Evolutionary conservation across 257 asterid species (phyloP).

Genomic region (Ballota nigra): DNA sequence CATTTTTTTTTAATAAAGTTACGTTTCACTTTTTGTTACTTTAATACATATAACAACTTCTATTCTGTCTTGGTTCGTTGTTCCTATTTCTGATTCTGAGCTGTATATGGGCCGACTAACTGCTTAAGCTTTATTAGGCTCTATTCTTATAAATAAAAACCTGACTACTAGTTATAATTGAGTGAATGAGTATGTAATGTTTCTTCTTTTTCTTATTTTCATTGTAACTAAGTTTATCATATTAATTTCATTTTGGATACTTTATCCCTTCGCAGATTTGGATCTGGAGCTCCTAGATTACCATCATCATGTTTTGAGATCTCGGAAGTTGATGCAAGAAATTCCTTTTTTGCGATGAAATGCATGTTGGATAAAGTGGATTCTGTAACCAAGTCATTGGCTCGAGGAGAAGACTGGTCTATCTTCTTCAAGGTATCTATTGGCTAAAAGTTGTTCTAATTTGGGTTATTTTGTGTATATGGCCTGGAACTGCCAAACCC

Average conservation of each 20-base stretch:
- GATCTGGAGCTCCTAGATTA: constrained; percentile 54
- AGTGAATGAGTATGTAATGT: neutral
- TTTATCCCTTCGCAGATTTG: constrained; percentile 43
- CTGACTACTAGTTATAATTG: neutral
- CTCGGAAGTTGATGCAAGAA: constrained; percentile 67
- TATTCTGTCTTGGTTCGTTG: neutral
- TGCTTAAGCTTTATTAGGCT: constrained; percentile 2
- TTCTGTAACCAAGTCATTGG: constrained; percentile 52
- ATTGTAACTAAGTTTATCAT: neutral
- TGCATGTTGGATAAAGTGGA: constrained; percentile 54
- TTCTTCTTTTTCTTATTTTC: constrained; percentile 16
- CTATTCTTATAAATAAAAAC: neutral
- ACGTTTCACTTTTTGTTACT: neutral
- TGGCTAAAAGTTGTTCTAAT: constrained; percentile 9
- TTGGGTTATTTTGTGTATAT: neutral
- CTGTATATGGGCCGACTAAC: constrained; percentile 1
- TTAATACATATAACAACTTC: neutral
- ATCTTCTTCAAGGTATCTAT: constrained; percentile 64
- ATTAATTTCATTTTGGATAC: constrained; percentile 17
- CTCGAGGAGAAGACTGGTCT: constrained; percentile 80
- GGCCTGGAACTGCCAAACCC: neutral
- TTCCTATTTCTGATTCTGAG: constrained; percentile 12
- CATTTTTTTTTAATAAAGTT: neutral
- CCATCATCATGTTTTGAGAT: constrained; percentile 74
- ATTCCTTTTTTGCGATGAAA: constrained; percentile 47